Evolutionary conservation across 139 green algal genomes (phyloP).

Genomic region (Chlorella sp.): DNA sequence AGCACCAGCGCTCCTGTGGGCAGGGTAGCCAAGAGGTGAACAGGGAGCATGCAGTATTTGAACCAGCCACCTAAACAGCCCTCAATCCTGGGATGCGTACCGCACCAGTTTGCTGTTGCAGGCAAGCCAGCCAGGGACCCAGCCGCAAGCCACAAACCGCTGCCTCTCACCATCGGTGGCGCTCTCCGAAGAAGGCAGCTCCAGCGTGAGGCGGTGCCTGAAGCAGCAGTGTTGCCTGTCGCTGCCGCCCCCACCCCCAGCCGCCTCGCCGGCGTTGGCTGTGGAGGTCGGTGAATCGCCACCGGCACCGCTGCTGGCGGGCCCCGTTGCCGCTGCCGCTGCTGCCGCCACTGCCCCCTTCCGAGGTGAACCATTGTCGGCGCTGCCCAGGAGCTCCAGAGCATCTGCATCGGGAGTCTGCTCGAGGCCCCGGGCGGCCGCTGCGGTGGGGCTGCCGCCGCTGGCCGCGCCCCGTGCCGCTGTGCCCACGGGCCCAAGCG

Average conservation of each 20-base stretch:
- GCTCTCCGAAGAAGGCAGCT: constrained; percentile 21
- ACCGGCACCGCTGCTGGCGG: neutral
- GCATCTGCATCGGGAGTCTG: neutral
- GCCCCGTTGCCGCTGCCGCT: neutral
- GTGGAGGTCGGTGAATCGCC: neutral
- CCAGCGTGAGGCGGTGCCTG: constrained; percentile 35
- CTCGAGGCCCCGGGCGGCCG: neutral
- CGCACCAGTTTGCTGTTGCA: no score
- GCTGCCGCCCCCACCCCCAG: neutral
- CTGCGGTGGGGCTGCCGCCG: neutral
- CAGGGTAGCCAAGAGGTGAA: neutral
- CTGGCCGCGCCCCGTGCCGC: neutral
- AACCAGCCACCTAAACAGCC: neutral
- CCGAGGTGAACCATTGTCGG: neutral
- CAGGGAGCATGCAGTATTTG: neutral
- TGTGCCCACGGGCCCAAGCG: neutral
- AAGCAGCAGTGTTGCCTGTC: constrained; percentile 26
- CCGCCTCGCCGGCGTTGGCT: neutral
- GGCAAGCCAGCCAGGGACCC: no score
- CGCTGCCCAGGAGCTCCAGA: neutral
- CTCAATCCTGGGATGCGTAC: no score
- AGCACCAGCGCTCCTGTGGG: constrained; percentile 36
- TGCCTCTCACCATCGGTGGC: constrained; percentile 19
- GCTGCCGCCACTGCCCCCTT: neutral
- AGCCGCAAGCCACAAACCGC: no score